Evolutionary conservation across 179 eudicot species (phyloP).

Genomic region (Patellifolia procumbens): DNA sequence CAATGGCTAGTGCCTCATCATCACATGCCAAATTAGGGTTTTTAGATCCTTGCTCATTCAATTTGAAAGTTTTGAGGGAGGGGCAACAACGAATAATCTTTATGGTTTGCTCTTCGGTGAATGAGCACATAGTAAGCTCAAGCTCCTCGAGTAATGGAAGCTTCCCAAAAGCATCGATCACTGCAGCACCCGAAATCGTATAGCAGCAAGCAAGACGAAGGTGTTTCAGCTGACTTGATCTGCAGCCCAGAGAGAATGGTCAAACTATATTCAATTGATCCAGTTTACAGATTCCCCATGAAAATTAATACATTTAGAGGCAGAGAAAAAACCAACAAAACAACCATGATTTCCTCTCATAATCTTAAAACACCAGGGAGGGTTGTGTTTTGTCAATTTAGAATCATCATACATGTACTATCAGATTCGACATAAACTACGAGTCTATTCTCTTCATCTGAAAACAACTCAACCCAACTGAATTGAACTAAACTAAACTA

Average conservation of each 20-base stretch:
- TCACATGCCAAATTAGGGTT: slow-evolving; percentile 33
- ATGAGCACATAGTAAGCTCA: slow-evolving; percentile 36
- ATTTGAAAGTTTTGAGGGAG: slow-evolving; percentile 49
- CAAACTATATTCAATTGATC: neutral
- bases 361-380: neutral
- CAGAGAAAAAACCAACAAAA: neutral
- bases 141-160: slow-evolving; percentile 63
- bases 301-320: no score
- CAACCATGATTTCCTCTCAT: neutral
- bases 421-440: neutral
- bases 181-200: slow-evolving; percentile 34
- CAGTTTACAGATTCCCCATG: neutral
- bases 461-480: no score
- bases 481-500: no score
- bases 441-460: no score
- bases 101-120: slow-evolving; percentile 28
- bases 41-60: slow-evolving; percentile 36
- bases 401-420: neutral
- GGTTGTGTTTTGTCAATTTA: neutral
- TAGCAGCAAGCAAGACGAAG: slow-evolving; percentile 52
- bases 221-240: slow-evolving; percentile 56
- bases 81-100: slow-evolving; percentile 48
- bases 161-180: slow-evolving; percentile 42
- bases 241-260: slow-evolving; percentile 23
- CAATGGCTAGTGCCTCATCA: slow-evolving; percentile 57